These are phyloP conservation scores for Penicillium robsamsonii DNA, from an alignment of 495 filamentous ascomycete species.

Conservation along the genomic window DNA sequence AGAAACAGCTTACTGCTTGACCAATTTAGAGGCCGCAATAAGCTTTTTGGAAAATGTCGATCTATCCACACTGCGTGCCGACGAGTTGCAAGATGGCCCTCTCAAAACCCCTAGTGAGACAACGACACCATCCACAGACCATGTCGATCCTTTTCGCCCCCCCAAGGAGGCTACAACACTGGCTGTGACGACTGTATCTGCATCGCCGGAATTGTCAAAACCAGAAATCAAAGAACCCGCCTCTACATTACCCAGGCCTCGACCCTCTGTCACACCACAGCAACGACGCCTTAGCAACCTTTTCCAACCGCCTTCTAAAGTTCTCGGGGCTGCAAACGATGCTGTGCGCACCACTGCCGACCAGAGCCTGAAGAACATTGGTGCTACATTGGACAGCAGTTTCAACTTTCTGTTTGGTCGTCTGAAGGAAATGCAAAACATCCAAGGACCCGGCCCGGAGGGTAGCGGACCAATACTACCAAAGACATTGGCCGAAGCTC, in stretches of 20 bases:
- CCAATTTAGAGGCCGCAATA: constrained; percentile 92
- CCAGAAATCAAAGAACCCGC: constrained; percentile 34
- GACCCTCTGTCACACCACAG: constrained; percentile 43
- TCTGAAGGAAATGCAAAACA: constrained; percentile 63
- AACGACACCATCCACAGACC: constrained; percentile 49
- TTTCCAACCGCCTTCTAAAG: constrained; percentile 76
- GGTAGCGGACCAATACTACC: constrained; percentile 56
- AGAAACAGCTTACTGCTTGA: constrained; percentile 93
- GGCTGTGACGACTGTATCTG: constrained; percentile 36
- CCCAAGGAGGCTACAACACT: constrained; percentile 29
- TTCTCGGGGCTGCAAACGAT: constrained; percentile 78
- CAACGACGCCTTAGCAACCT: constrained; percentile 74
- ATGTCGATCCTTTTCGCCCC: constrained; percentile 32
- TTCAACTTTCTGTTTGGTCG: constrained; percentile 93
- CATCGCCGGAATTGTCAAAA: constrained; percentile 36
- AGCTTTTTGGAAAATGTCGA: constrained; percentile 98
- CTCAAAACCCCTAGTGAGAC: constrained; percentile 52
- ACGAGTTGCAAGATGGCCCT: constrained; percentile 66
- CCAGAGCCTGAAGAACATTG: constrained; percentile 84
- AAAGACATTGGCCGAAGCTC: constrained; percentile 87
- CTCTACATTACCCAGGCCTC: constrained; percentile 42
- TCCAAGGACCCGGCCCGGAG: constrained; percentile 43
- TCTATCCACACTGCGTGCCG: constrained; percentile 83
- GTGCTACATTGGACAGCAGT: constrained; percentile 80
- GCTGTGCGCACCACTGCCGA: constrained; percentile 83